Conservation (phyloP, 2,329 filamentous ascomycete species). For the Diaporthe velutina region DNA sequence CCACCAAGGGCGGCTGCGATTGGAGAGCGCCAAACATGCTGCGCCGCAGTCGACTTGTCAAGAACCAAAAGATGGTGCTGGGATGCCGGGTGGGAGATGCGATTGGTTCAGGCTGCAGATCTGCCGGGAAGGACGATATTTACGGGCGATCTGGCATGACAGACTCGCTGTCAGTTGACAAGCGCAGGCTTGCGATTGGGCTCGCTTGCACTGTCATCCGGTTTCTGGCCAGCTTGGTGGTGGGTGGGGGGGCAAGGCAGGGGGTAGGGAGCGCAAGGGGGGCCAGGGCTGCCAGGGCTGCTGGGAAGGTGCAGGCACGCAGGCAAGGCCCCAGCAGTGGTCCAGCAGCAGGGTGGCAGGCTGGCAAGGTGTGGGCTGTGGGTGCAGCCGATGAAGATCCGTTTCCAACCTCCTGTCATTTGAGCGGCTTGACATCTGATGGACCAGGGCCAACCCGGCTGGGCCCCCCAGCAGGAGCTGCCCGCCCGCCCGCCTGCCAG, state of each 20-base stretch:
- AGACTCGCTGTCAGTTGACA: conserved; percentile 38
- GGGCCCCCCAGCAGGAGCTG: neutral
- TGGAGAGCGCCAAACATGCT: conserved; percentile 32
- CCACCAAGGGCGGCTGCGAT: conserved; percentile 22
- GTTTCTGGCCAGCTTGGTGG: conserved; percentile 38
- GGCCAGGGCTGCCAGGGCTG: neutral
- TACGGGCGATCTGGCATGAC: conserved; percentile 41
- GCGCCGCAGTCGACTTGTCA: conserved; percentile 34
- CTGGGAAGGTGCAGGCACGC: neutral
- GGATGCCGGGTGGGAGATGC: conserved; percentile 33
- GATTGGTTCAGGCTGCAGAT: conserved; percentile 40
- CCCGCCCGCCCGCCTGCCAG: conserved; percentile 3
- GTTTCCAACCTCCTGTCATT: conserved; percentile 39
- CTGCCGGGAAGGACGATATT: conserved; percentile 40
- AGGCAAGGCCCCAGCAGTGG: neutral
- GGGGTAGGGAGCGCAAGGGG: neutral
- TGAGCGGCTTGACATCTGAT: conserved; percentile 30
- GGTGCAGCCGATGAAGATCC: conserved; percentile 38
- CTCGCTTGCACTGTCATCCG: conserved; percentile 40
- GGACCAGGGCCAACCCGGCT: conserved; percentile 15
- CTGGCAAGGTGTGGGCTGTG: conserved; percentile 10
- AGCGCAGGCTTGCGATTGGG: conserved; percentile 39
- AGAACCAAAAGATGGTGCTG: conserved; percentile 26
- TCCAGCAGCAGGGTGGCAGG: neutral
- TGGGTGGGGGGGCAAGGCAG: neutral